Evolutionary conservation across 108 stramenopile species (phyloP).

Genomic region (Pseudonitzschia pungens): DNA sequence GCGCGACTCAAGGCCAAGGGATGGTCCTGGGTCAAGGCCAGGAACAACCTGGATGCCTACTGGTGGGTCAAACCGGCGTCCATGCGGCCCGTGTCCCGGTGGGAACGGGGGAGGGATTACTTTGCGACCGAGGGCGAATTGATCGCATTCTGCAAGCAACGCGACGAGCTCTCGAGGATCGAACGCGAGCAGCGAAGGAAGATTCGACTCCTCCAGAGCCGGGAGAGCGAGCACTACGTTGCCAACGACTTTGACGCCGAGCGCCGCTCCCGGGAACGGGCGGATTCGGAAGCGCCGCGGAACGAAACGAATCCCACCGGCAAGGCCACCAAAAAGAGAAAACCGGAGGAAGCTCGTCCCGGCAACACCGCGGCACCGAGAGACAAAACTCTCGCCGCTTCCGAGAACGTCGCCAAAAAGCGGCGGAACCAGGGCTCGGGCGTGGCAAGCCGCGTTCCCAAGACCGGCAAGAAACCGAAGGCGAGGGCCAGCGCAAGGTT

Average conservation of each 20-base stretch:
- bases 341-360: neutral
- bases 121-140: conserved; percentile 7
- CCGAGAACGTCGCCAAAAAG: neutral
- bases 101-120: neutral
- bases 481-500: no score
- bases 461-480: conserved; percentile 3
- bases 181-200: neutral
- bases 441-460: no score
- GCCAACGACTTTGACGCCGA: neutral
- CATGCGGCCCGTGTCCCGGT: conserved; percentile 3
- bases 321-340: neutral
- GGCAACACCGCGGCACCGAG: neutral
- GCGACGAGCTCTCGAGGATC: neutral
- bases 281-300: neutral
- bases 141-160: conserved; percentile 10
- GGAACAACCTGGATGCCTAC: conserved; percentile 13
- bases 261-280: neutral
- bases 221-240: neutral
- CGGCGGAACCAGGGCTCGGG: neutral
- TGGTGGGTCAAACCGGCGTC: conserved; percentile 15
- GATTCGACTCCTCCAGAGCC: neutral
- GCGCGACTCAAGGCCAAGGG: neutral
- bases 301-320: neutral
- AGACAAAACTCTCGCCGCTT: neutral
- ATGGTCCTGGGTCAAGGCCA: conserved; percentile 4